These are phyloP conservation scores for Rhodotorula diobovata DNA, from an alignment of 768 basidiomycete genomes.

Conservation along the genomic window DNA sequence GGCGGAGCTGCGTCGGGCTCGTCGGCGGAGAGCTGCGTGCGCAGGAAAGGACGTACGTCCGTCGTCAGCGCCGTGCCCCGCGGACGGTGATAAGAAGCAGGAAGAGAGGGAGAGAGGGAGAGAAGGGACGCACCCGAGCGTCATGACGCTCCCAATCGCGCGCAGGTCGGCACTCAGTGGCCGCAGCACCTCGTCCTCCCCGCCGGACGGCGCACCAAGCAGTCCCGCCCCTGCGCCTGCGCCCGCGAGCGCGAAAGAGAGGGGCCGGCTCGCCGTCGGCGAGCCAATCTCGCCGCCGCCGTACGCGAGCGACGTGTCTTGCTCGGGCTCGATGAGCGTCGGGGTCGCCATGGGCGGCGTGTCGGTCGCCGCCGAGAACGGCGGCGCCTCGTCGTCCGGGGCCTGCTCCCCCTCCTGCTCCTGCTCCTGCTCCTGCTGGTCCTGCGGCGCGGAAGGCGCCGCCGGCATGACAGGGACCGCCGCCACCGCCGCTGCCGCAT, in stretches of 20 bases:
- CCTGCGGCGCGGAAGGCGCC: too few species aligned
- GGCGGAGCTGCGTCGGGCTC: not conserved
- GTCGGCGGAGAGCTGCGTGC: not conserved
- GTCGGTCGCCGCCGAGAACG: not conserved
- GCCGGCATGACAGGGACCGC: not conserved
- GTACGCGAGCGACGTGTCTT: not conserved
- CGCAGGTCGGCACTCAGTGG: constrained; percentile 8
- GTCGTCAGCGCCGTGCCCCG: not conserved
- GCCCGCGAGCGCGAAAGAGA: too few species aligned
- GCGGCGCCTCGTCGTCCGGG: too few species aligned
- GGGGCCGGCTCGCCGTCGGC: too few species aligned
- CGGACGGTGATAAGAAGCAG: not conserved
- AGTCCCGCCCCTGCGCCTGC: too few species aligned
- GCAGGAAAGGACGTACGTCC: too few species aligned
- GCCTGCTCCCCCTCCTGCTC: not conserved
- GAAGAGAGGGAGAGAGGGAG: not conserved
- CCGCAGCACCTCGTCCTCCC: not conserved
- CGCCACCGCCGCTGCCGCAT: not conserved
- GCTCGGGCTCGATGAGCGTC: constrained; percentile 12
- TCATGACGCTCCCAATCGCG: constrained; percentile 17
- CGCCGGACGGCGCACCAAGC: too few species aligned
- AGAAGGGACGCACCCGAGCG: constrained; percentile 1
- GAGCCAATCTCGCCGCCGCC: not conserved
- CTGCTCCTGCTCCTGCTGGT: not conserved
- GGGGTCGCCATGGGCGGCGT: not conserved